A percentile compares a stretch with the other conserved stretches of the same genome.
phyloP scores from a whole-genome alignment of 139 green algal species.

The Ettlia oleoabundans region DNA sequence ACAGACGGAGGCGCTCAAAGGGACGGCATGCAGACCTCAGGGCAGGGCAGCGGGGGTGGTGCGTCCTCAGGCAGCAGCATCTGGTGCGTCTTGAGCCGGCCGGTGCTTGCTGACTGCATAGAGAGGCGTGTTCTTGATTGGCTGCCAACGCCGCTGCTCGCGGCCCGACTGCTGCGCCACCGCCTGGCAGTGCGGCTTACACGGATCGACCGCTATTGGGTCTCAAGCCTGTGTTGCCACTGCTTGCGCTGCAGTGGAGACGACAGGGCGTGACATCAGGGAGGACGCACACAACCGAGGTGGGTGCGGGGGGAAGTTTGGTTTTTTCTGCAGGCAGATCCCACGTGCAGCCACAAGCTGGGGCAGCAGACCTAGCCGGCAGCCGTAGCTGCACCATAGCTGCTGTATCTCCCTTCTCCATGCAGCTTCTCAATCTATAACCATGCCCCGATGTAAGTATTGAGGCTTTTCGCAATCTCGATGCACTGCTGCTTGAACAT shows the following conservation, averaged over 20 bases:
- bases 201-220: neutral
- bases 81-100: neutral
- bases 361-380: no score
- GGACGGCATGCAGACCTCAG: conserved; percentile 13
- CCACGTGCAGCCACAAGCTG: neutral
- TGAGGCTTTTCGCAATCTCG: neutral
- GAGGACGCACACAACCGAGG: conserved; percentile 34
- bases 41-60: neutral
- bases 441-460: no score
- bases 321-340: neutral
- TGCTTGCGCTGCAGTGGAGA: conserved; percentile 17
- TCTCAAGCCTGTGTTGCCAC: neutral
- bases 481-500: neutral
- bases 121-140: no score
- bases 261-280: conserved; percentile 16
- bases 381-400: no score
- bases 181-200: neutral
- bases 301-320: neutral
- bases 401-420: no score
- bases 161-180: neutral
- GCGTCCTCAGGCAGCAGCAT: neutral
- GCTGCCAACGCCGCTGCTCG: no score
- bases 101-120: neutral
- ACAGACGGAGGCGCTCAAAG: neutral
- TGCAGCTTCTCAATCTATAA: no score